Evolutionary conservation across 2,329 filamentous ascomycete species (phyloP), one percentile per base, ranked within the genome.

Genomic region (Aureobasidium namibiae): DNA sequence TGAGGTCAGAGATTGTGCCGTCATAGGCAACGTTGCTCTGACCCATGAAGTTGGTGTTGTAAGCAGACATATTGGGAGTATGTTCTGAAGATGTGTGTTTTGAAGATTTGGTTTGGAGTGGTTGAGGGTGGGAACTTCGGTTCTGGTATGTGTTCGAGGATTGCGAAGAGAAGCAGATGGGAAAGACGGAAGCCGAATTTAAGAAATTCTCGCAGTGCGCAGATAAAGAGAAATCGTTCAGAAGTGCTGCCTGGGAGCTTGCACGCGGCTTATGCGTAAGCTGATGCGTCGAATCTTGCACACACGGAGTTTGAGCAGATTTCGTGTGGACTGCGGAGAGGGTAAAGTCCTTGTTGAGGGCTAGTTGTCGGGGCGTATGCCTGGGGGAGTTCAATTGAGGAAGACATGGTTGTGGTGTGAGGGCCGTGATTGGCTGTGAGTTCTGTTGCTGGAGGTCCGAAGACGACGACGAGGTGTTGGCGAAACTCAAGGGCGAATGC

Each of bases 401-500:
- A 85, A 81, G 87, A 88, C 88, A 92, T 92, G 81, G 69, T 90
- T 84, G 83, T 71, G 76, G 73, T 73, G 75, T 73, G 74, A 84
- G 82, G 89, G 88, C 87, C 88, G 88, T 91, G 82, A 81, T 90
- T 86, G 87, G 86, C 85, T 88, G 73, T 80, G 82, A 67, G 74
- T 77, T 58, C 49, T 45, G 42, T 38, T 34, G 59, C 58, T 58
- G 42, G 34, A 23, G 82, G 80, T 67, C 67, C 48, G 48, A 52
- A 29, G 48, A 52, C 48, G 48, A 52, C 21, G 48, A 52, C 21
- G 48, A 52, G 34, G 48, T 52, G 77, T 83, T 80, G 69, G 77
- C 84, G 82, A 24, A 46, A 39, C 87, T 87, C 85, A 88, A 83
- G 65, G 67, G 67, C 64, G 65, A 63, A 65, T 63, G 65, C 67